These are phyloP conservation scores for Rhododendron kiyosumense DNA, from an alignment of 148 eudicot genomes.

Conservation along the genomic window DNA sequence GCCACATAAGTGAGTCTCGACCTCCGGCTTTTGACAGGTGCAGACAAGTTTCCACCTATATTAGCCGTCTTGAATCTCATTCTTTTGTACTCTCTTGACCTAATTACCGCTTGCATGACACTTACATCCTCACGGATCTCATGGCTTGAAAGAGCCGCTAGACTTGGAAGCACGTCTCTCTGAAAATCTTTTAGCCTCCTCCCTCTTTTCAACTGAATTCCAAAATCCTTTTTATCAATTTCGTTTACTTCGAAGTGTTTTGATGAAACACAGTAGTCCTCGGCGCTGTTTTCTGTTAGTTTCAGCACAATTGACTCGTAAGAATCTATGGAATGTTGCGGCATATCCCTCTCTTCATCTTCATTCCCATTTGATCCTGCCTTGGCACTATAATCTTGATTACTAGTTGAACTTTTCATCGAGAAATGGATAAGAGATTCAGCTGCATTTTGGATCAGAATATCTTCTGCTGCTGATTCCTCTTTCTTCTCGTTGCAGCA, in stretches of 20 bases:
- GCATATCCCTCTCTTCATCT: constrained; percentile 21
- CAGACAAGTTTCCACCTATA: constrained; percentile 25
- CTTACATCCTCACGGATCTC: constrained; percentile 67
- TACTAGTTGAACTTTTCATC: constrained; percentile 9
- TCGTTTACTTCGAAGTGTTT: constrained; percentile 28
- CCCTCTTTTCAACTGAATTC: constrained; percentile 51
- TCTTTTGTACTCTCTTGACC: constrained; percentile 54
- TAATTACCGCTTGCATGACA: constrained; percentile 48
- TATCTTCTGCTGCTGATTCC: constrained; percentile 25
- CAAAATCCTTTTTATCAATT: constrained; percentile 27
- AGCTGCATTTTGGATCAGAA: constrained; percentile 34
- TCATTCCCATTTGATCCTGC: constrained; percentile 13
- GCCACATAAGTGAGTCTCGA: constrained; percentile 28
- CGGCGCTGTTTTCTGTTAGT: constrained; percentile 29
- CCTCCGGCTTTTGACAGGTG: constrained; percentile 46
- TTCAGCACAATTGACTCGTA: constrained; percentile 50
- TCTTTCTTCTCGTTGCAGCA: constrained; percentile 12
- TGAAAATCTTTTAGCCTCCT: constrained; percentile 64
- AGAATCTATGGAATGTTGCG: constrained; percentile 50
- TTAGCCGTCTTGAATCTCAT: constrained; percentile 36
- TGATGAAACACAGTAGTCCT: constrained; percentile 53
- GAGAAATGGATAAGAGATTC: constrained; percentile 34
- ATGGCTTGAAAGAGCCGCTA: constrained; percentile 48
- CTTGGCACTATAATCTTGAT: constrained; percentile 13
- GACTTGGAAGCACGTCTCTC: constrained; percentile 55